Base-by-base conservation (phyloP, 1,284 basidiomycete genomes). In the Pyrrhoderma noxium region DNA sequence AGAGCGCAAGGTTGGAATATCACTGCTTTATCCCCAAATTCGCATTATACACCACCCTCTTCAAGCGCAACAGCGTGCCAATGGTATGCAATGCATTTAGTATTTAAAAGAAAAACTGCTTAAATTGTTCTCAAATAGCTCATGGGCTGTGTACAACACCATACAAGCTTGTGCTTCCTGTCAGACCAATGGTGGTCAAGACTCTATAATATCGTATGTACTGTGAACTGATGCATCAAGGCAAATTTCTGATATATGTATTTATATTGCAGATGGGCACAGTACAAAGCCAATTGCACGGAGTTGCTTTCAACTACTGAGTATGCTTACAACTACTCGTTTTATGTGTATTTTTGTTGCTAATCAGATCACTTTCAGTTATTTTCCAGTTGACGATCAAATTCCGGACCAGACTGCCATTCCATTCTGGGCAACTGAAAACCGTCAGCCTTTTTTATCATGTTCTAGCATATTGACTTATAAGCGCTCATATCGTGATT, bases 71-170 rank as follows among this genome's bases (percentile, higher is more conserved):
- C n/a, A n/a, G n/a, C n/a, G n/a, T n/a, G n/a, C n/a, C n/a, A n/a
- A n/a, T n/a, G n/a, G n/a, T n/a, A n/a, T n/a, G n/a, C n/a, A n/a
- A n/a, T n/a, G n/a, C n/a, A n/a, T n/a, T n/a, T n/a, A n/a, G n/a
- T n/a, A n/a, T n/a, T n/a, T n/a, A n/a, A n/a, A n/a, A n/a, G n/a
- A n/a, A n/a, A n/a, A n/a, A n/a, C n/a, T n/a, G n/a, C 27, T 31
- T 5, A 31, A 31, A 31, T 11, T 31, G 7, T 11, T 5, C 11
- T 31, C 11, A 5, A 44, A 5, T 21, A 54, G 54, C 18, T 55
- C 54, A 11, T 55, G 54, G 54, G 54, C 50, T n/a, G 50, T 39
- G n/a, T 55, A 55, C 50, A 55, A 55, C 23, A 44, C 50, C 5
- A 22, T 48, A 14, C 54, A 55, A 27, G 54, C 50, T n/a, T 55